Evolutionary conservation across 1,284 basidiomycete genomes (phyloP), one percentile per base, ranked within the genome.

Genomic region (Sporisorium exsertum): DNA sequence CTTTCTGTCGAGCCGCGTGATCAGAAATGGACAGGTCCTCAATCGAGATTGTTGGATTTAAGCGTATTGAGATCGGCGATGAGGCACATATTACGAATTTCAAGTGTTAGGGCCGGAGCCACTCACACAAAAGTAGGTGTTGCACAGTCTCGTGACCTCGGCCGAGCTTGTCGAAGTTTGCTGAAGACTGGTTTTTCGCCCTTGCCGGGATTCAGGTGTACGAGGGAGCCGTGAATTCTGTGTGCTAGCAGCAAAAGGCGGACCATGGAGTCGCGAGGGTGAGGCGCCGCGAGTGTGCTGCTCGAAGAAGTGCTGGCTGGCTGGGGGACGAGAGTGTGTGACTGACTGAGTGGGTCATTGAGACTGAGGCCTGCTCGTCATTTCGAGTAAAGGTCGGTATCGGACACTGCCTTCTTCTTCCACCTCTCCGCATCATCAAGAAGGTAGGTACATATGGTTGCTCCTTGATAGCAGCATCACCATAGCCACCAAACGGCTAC

Each of bases 401-500:
- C 61, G 64, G 60, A 46, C 49, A 35, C 57, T 54, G 49, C 40
- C 50, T 61, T 60, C 59, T 62, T 68, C 72, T 63, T 72, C 57
- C 66, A 72, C 73, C 73, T 67, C 69, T 72, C 64, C 73, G 64
- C 68, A 76, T 67, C 73, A 76, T 72, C 73, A 76, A 76, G 73
- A 76, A 76, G 68, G 73, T 72, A 76, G 64, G 73, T 76, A 59
- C 58, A 49, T 43, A 47, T 53, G 57, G 54, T 60, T 61, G 37
- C 64, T 64, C 57, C 53, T 58, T 64, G 33, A 49, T 53, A 66
- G 37, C 51, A 64, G 35, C 43, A 40, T 32, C 32, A 47, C 52
- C 16, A 45, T 16, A 29, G 29, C 58, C 45, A 59, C 32, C 12
- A 2, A 9, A 58, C 37, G 35, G 37, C 32, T 22, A 20, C 20